Conservation (phyloP, 2,329 filamentous ascomycete genomes). For the Diaporthe helianthi region DNA sequence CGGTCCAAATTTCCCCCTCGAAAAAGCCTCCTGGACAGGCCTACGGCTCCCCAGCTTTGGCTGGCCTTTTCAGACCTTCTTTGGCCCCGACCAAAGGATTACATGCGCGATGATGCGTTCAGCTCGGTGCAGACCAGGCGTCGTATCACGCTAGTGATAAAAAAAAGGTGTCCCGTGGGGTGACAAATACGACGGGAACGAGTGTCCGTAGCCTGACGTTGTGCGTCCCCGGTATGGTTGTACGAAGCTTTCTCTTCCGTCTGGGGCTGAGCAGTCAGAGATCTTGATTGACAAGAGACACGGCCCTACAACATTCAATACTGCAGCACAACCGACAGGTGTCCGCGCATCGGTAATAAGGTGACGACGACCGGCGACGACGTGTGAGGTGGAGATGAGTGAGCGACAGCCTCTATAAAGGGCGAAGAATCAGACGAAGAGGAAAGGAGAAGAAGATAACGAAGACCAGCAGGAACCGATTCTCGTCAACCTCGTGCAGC, state of each 20-base stretch:
- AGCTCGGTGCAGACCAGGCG: conserved; percentile 22
- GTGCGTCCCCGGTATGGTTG: conserved; percentile 15
- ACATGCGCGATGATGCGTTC: conserved; percentile 38
- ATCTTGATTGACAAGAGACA: conserved; percentile 24
- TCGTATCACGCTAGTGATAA: conserved; percentile 18
- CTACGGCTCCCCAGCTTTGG: conserved; percentile 23
- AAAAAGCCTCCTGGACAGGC: conserved; percentile 31
- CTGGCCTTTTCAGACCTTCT: conserved; percentile 24
- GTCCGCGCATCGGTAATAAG: conserved; percentile 2
- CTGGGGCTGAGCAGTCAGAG: not conserved
- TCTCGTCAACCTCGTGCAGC: conserved; percentile 9
- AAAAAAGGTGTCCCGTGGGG: conserved; percentile 18
- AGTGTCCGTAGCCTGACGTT: conserved; percentile 21
- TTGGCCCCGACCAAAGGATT: conserved; percentile 28
- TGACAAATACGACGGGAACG: conserved; percentile 33
- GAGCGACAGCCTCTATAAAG: not conserved
- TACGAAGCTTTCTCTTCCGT: not conserved
- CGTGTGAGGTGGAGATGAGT: not conserved
- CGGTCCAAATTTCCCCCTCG: conserved; percentile 34
- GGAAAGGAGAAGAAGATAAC: not conserved
- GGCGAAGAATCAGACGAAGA: conserved; percentile 3
- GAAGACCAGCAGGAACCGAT: not conserved
- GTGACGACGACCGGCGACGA: conserved; percentile 8
- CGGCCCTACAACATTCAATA: conserved; percentile 8
- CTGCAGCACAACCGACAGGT: conserved; percentile 5